These are phyloP conservation scores for Meira miltonrushii DNA, from an alignment of 1,284 basidiomycete species.

Conservation along the genomic window DNA sequence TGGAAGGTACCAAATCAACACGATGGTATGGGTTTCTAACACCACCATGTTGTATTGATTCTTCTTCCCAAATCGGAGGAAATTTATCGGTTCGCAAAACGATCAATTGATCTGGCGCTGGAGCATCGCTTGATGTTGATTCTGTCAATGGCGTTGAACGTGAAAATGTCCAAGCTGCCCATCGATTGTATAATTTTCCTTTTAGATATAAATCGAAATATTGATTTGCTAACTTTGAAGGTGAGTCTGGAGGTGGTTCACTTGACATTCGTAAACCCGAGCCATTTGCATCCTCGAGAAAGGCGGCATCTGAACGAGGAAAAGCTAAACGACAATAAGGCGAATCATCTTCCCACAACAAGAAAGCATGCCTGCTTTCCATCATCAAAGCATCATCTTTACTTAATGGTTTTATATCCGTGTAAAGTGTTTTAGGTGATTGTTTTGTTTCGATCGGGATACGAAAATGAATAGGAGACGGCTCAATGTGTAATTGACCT, in stretches of 20 bases:
- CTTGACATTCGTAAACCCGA: not conserved
- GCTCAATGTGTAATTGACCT: too few species aligned
- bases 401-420: too few species aligned
- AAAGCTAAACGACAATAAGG: not conserved
- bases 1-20: not conserved
- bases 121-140: not conserved
- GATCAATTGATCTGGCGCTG: not conserved
- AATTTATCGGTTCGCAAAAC: not conserved
- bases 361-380: not conserved
- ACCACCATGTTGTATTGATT: slow-evolving; percentile 2
- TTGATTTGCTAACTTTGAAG: not conserved
- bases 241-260: not conserved
- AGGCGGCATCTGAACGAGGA: not conserved
- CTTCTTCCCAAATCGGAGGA: slow-evolving; percentile 5
- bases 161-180: slow-evolving; percentile 26
- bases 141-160: not conserved
- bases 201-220: not conserved
- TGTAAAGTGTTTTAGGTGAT: too few species aligned
- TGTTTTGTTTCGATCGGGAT: not conserved
- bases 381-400: not conserved
- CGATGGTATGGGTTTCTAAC: slow-evolving; percentile 8
- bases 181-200: not conserved
- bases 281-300: not conserved
- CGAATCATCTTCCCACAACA: not conserved
- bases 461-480: not conserved